Conservation (phyloP, 306 rosid species). For the Heteromeles arbutifolia region DNA sequence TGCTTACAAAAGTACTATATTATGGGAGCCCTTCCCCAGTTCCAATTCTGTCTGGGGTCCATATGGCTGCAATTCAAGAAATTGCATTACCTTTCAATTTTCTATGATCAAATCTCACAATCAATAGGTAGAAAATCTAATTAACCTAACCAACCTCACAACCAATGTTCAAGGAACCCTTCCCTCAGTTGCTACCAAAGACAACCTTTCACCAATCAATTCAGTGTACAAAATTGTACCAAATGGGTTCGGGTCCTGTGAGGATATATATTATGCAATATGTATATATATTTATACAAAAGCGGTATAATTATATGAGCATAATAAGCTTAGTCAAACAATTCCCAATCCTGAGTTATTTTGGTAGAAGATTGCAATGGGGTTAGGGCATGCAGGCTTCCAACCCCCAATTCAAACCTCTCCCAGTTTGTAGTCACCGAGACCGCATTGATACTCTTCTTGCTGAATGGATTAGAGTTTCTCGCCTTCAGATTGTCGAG, state of each 20-base stretch:
- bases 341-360: conserved; percentile 41
- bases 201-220: conserved; percentile 9
- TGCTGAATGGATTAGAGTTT: conserved; percentile 28
- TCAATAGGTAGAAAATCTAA: too few relatives aligned
- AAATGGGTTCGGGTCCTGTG: background rate
- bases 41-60: too few relatives aligned
- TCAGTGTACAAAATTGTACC: background rate
- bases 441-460: conserved; percentile 19
- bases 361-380: conserved; percentile 22
- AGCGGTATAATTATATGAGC: background rate
- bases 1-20: too few relatives aligned
- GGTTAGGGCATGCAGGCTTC: conserved; percentile 28
- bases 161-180: background rate
- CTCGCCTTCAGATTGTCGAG: conserved; percentile 53
- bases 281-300: background rate
- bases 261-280: background rate
- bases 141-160: too few relatives aligned
- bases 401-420: conserved; percentile 47
- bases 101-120: too few relatives aligned
- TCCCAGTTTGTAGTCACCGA: conserved; percentile 43
- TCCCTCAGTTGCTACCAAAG: conserved; percentile 3
- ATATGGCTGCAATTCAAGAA: too few relatives aligned
- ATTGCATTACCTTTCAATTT: too few relatives aligned
- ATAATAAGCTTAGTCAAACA: conserved; percentile 23
- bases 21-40: too few relatives aligned